Base-by-base conservation (phyloP, 2,329 filamentous ascomycete species). In the Penicillium italicum region DNA sequence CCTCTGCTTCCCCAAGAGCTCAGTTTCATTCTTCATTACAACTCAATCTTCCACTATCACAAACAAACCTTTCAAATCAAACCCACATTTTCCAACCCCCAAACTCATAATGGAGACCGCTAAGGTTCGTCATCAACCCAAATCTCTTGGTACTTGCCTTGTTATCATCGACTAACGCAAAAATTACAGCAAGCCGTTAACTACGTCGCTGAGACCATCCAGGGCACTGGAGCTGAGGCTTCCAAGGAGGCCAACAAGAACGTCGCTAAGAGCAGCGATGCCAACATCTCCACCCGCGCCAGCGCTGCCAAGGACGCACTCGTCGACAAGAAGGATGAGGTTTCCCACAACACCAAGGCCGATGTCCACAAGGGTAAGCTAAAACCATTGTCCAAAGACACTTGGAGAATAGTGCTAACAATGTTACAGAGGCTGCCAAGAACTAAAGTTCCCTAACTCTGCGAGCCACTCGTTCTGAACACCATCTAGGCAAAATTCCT, bases 191-290 rank as follows among this genome's bases (percentile, higher is more conserved):
- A 86, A 76, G 81, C 80, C 69, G 84, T 77, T 77, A 87, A 86
- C 82, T 87, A 87, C 82, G 84, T 87, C 76, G 75, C 82, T 64
- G 86, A 87, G 80, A 76, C 78, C 67, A 74, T 85, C 70, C 80
- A 86, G 78, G 77, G 85, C 71, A 77, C 77, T 58, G 70, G 78
- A 60, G 76, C 77, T 59, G 79, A 80, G 63, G 76, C 81, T 59
- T 83, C 79, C 76, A 88, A 88, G 83, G 84, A 87, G 77, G 77
- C 78, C 77, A 88, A 88, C 82, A 87, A 88, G 82, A 70, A 80
- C 63, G 80, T 84, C 62, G 85, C 85, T 73, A 87, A 88, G 81
- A 83, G 84, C 70, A 72, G 64, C 72, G 75, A 85, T 69, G 79
- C 78, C 59, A 62, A 64, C 63, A 6, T 85, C 55, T 70, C 75